These are phyloP conservation scores for Metschnikowia lunata DNA, from an alignment of 805 yeast genomes.

Conservation along the genomic window DNA sequence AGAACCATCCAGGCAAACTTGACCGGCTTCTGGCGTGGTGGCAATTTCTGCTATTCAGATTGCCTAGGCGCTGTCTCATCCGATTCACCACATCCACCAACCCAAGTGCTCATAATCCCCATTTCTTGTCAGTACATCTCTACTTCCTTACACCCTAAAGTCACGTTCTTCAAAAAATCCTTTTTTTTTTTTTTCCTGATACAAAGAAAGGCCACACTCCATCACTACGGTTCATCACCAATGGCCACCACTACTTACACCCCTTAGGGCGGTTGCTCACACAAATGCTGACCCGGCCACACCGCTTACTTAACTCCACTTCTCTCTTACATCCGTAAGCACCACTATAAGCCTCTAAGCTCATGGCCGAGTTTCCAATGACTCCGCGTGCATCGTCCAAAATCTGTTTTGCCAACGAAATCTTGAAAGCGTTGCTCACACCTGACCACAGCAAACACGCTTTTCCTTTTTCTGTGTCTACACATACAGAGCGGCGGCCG, in stretches of 20 bases:
- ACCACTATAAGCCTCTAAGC: neutral
- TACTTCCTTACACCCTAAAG: no score
- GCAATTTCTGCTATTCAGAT: no score
- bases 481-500: neutral
- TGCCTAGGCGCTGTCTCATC: no score
- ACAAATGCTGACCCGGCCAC: neutral
- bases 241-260: neutral
- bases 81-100: no score
- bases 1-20: no score
- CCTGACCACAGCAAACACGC: neutral
- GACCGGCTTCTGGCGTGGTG: no score
- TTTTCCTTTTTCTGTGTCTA: neutral
- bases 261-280: neutral
- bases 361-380: neutral
- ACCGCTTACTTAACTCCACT: neutral
- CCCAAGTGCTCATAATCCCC: no score
- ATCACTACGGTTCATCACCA: no score
- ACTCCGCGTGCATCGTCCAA: neutral
- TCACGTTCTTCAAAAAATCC: no score
- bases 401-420: neutral
- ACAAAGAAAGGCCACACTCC: no score
- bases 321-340: neutral
- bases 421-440: neutral
- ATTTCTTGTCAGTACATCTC: no score
- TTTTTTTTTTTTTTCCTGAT: no score